Evolutionary conservation across 1,284 basidiomycete genomes (phyloP).

Genomic region (Cryptococcus depauperatus): DNA sequence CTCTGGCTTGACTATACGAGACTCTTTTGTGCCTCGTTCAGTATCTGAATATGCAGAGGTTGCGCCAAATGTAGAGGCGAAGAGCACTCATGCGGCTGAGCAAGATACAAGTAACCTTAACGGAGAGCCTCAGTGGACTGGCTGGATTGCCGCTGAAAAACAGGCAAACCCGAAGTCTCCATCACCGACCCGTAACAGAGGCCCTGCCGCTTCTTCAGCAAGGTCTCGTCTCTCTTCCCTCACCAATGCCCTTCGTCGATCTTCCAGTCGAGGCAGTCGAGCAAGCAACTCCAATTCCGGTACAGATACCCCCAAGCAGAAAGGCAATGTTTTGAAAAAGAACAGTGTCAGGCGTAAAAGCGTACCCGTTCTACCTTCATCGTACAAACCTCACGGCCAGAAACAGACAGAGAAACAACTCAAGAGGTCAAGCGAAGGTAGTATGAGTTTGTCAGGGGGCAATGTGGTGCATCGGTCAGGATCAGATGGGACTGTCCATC

Average conservation of each 20-base stretch:
- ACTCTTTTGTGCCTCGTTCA: too few relatives aligned
- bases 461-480: neutral
- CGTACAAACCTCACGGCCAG: neutral
- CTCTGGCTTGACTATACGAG: conserved; percentile 23
- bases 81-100: too few relatives aligned
- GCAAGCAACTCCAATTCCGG: neutral
- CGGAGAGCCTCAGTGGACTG: too few relatives aligned
- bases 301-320: conserved; percentile 8
- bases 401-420: neutral
- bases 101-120: too few relatives aligned
- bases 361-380: neutral
- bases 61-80: too few relatives aligned
- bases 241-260: neutral
- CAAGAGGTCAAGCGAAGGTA: neutral
- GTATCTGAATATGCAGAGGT: too few relatives aligned
- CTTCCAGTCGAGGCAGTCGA: conserved; percentile 4
- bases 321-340: conserved; percentile 26
- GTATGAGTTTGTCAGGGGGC: neutral
- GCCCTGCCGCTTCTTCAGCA: neutral
- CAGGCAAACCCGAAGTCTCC: neutral
- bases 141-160: too few relatives aligned
- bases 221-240: neutral
- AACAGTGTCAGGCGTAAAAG: conserved; percentile 12
- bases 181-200: neutral
- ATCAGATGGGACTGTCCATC: neutral